Conservation (phyloP, 768 basidiomycete genomes). For the Tephrocybe sp. region DNA sequence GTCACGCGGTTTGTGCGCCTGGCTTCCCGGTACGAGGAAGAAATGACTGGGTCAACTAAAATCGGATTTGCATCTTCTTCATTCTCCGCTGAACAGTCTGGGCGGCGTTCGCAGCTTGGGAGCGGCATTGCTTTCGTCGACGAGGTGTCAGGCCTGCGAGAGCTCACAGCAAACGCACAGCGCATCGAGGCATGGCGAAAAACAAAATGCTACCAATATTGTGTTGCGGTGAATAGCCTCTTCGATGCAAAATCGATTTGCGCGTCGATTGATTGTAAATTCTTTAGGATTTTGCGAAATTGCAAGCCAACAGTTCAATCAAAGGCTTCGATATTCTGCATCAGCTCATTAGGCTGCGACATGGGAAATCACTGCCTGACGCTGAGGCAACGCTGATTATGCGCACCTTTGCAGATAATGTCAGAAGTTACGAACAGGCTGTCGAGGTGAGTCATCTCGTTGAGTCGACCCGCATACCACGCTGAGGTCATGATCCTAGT, state of each 20-base stretch:
- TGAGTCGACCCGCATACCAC: neutral
- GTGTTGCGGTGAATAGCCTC: conserved; percentile 48
- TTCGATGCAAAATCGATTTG: neutral
- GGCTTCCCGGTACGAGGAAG: conserved; percentile 87
- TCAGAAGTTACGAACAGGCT: conserved; percentile 84
- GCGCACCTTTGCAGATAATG: conserved; percentile 64
- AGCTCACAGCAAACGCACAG: conserved; percentile 72
- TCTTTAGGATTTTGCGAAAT: conserved; percentile 64
- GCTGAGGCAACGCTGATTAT: conserved; percentile 75
- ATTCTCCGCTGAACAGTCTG: conserved; percentile 45
- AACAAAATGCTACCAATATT: conserved; percentile 78
- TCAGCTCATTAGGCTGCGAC: conserved; percentile 79
- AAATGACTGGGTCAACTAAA: conserved; percentile 72
- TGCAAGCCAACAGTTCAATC: conserved; percentile 54
- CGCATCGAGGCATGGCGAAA: conserved; percentile 93
- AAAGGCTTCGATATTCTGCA: conserved; percentile 82
- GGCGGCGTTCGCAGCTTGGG: conserved; percentile 56
- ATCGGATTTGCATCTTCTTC: conserved; percentile 66
- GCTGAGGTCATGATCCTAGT: conserved; percentile 37
- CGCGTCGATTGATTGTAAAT: neutral
- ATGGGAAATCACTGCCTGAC: conserved; percentile 68
- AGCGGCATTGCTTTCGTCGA: conserved; percentile 81
- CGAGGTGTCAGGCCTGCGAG: conserved; percentile 60
- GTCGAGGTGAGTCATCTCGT: conserved; percentile 60
- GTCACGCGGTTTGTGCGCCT: conserved; percentile 82